phyloP scores from a whole-genome alignment of 352 stramenopile species.

The Pythium coloratum region DNA sequence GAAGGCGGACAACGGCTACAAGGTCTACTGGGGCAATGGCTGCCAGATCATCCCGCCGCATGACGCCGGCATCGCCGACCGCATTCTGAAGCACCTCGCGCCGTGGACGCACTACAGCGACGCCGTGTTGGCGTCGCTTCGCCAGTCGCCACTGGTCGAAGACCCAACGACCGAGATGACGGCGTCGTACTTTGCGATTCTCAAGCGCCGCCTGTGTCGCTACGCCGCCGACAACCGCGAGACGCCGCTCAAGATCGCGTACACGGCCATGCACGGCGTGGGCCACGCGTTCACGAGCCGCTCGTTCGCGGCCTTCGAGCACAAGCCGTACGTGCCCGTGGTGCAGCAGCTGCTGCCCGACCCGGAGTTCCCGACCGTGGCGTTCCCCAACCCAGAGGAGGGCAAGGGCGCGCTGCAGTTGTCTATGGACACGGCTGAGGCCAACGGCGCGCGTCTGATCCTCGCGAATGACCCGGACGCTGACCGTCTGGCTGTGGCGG shows the following conservation, averaged over 20 bases:
- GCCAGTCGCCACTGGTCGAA: slow-evolving; percentile 46
- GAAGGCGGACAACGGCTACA: slow-evolving; percentile 98
- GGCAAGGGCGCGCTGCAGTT: slow-evolving; percentile 95
- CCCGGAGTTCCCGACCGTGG: slow-evolving; percentile 95
- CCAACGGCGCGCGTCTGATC: slow-evolving; percentile 82
- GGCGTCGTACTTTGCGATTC: slow-evolving; percentile 65
- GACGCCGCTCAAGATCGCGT: slow-evolving; percentile 83
- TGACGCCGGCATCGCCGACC: slow-evolving; percentile 91
- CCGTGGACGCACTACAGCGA: slow-evolving; percentile 82
- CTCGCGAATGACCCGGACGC: slow-evolving; percentile 99
- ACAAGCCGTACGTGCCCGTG: slow-evolving; percentile 87
- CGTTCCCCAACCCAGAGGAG: slow-evolving; percentile 98
- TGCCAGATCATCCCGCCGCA: slow-evolving; percentile 97
- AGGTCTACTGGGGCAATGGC: slow-evolving; percentile 95
- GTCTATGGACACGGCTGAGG: slow-evolving; percentile 88
- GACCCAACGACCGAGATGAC: slow-evolving; percentile 74
- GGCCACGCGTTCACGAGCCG: slow-evolving; percentile 91
- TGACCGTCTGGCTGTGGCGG: slow-evolving; percentile 96
- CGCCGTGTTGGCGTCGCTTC: slow-evolving; percentile 35
- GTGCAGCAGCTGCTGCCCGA: slow-evolving; percentile 91
- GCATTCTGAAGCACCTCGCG: slow-evolving; percentile 90
- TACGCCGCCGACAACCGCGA: slow-evolving; percentile 64
- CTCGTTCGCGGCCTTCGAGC: slow-evolving; percentile 90
- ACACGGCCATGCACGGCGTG: slow-evolving; percentile 99
- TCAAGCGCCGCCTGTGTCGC: slow-evolving; percentile 57